These are phyloP conservation scores for Pterothamnion heteromorphum DNA, from an alignment of 31 red algal genomes.

Conservation along the genomic window DNA sequence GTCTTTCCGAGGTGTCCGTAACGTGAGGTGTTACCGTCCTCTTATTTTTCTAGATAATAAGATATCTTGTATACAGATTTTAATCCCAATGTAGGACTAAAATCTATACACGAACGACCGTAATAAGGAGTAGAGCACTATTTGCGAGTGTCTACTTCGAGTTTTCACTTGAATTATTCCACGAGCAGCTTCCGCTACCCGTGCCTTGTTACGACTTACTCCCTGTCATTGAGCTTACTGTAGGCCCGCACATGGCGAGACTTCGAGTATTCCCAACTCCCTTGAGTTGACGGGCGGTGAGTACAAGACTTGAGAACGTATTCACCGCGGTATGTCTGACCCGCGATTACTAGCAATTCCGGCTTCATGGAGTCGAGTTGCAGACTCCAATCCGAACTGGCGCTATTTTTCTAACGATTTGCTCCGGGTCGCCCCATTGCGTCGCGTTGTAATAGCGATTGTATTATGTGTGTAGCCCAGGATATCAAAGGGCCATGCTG, in stretches of 20 bases:
- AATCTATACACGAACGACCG: too few relatives aligned
- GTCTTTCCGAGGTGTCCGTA: too few relatives aligned
- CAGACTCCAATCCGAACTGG: not conserved
- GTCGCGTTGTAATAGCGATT: not conserved
- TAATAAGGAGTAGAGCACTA: too few relatives aligned
- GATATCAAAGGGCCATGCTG: not conserved
- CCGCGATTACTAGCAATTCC: not conserved
- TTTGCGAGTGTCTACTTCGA: too few relatives aligned
- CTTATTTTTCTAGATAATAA: too few relatives aligned
- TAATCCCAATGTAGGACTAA: too few relatives aligned
- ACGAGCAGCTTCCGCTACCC: not conserved
- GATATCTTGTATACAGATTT: too few relatives aligned
- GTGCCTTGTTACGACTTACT: not conserved
- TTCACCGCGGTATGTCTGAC: not conserved
- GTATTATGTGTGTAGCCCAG: not conserved
- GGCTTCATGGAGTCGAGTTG: not conserved
- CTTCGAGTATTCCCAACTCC: not conserved
- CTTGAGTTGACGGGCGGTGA: not conserved
- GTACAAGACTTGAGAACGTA: not conserved
- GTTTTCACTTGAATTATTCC: too few relatives aligned
- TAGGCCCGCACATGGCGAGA: not conserved
- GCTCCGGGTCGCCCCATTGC: not conserved
- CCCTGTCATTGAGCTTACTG: not conserved
- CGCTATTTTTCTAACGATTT: not conserved
- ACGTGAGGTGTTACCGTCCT: too few relatives aligned